These are phyloP conservation scores for Rhododendron molle DNA, from an alignment of 148 eudicot species.

Conservation along the genomic window DNA sequence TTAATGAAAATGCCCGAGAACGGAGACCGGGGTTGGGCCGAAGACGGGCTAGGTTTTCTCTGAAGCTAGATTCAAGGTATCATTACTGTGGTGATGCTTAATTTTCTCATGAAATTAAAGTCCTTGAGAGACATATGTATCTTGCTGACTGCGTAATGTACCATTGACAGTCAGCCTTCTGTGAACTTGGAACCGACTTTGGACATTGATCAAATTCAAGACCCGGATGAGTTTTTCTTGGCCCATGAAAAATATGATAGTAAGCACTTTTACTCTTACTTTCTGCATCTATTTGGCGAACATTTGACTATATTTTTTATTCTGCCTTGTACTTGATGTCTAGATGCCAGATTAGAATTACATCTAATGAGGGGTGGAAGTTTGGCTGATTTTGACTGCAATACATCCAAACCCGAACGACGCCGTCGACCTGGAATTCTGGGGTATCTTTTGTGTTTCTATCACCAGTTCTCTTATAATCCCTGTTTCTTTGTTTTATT, in stretches of 20 bases:
- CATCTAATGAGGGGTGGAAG: conserved; percentile 39
- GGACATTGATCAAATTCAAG: conserved; percentile 34
- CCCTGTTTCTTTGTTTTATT: background rate
- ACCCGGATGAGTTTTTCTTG: conserved; percentile 45
- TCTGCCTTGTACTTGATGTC: conserved; percentile 9
- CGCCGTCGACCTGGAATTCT: conserved; percentile 51
- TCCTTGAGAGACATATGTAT: background rate
- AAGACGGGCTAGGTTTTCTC: conserved; percentile 41
- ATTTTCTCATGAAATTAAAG: background rate
- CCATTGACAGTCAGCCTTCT: conserved; percentile 31
- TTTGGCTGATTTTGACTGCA: conserved; percentile 20
- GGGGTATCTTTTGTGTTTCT: conserved; percentile 32
- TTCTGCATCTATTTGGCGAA: background rate
- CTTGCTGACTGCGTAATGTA: background rate
- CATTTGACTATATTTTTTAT: conserved; percentile 1
- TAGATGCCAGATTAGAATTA: conserved; percentile 60
- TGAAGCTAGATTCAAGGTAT: conserved; percentile 42
- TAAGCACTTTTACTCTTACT: conserved; percentile 12
- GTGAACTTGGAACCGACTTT: conserved; percentile 21
- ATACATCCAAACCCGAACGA: conserved; percentile 24
- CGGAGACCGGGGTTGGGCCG: conserved; percentile 51
- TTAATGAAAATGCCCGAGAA: conserved; percentile 20
- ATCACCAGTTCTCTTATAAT: background rate
- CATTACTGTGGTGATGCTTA: background rate
- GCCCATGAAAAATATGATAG: conserved; percentile 50